Base-by-base conservation (phyloP, 148 eudicot genomes). In the Chenopodium berlandieri region DNA sequence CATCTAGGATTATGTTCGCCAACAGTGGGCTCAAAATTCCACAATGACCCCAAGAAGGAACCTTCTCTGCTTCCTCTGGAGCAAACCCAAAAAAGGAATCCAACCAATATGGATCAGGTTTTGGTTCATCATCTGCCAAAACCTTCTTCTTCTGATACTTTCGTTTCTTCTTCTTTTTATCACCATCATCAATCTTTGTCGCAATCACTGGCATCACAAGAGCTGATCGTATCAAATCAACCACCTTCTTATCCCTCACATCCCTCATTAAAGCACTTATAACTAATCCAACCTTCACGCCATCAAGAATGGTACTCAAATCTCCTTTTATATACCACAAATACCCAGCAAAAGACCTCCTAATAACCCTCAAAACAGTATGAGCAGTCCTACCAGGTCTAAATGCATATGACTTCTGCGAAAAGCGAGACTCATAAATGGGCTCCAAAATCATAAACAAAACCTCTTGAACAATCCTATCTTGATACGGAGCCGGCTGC, bases 281-380 rank as follows among this genome's bases (percentile, higher is more conserved):
- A 48, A 95, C 93, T 92, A 91, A 88, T 14, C 94, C 98, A 23
- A 92, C 92, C 82, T 95, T 91, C 97, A 95, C 88, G n/a, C 94
- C 98, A 78, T 93, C 97, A 83, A 93, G 86, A 60, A 93, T 82
- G 2, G 94, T 87, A 82, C 95, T 91, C 87, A 94, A 86, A 88
- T 94, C 98, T 32, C 98, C 98, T 78, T 91, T 93, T 30, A 94
- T 80, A 84, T 93, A 94, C 98, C 98, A 94, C 86, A 94, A 87
- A 80, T 95, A 95, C 50, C 98, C 98, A 1, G 97, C 97, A 81
- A 95, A 95, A 74, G 90, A 93, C 90, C 91, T 90, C 85, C 98
- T 82, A 71, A 95, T 83, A 3, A 92, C 94, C 86, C 98, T 87
- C 86, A 95, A 75, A 65, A 82, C 98, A 0, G 97, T 95, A 81